Conservation (phyloP, 192 early-diverging fungal species). For the Coemansia sp. region DNA sequence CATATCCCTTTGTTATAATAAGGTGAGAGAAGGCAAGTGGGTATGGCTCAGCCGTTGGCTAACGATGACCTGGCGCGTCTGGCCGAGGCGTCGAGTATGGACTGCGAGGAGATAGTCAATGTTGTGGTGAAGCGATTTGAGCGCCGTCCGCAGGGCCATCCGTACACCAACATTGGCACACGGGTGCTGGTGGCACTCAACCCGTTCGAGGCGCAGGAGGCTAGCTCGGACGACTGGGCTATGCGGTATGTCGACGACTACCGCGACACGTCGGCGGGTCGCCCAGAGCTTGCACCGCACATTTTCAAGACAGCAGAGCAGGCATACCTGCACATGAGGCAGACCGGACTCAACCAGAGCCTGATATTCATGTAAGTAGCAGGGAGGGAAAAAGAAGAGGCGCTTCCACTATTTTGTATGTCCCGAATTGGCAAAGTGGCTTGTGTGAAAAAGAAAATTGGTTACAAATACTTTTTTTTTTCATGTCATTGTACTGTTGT, state of each 20-base stretch:
- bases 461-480: not conserved
- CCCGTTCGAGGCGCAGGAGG: slow-evolving; percentile 58
- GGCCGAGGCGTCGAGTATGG: slow-evolving; percentile 38
- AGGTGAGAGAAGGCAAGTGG: not conserved
- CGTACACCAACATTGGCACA: slow-evolving; percentile 69
- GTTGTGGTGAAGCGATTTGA: slow-evolving; percentile 46
- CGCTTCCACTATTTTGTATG: slow-evolving; percentile 43
- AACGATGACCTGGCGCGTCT: slow-evolving; percentile 49
- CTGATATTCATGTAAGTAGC: slow-evolving; percentile 58
- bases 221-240: slow-evolving; percentile 56
- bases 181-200: slow-evolving; percentile 71
- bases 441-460: slow-evolving; percentile 1
- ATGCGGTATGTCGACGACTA: slow-evolving; percentile 77
- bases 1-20: slow-evolving; percentile 3
- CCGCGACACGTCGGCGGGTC: slow-evolving; percentile 55
- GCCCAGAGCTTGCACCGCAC: slow-evolving; percentile 58
- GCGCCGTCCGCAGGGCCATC: slow-evolving; percentile 45
- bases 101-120: slow-evolving; percentile 43
- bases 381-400: too few species aligned
- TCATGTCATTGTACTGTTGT: not conserved
- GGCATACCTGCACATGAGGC: slow-evolving; percentile 72
- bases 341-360: slow-evolving; percentile 67
- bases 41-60: slow-evolving; percentile 23
- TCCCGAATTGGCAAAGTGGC: not conserved
- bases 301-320: slow-evolving; percentile 68